Percentiles rank a stretch among this genome's conserved stretches.
These are phyloP conservation scores for Dactylorhiza incarnata DNA, from an alignment of 106 monocot genomes.

Conservation along the genomic window DNA sequence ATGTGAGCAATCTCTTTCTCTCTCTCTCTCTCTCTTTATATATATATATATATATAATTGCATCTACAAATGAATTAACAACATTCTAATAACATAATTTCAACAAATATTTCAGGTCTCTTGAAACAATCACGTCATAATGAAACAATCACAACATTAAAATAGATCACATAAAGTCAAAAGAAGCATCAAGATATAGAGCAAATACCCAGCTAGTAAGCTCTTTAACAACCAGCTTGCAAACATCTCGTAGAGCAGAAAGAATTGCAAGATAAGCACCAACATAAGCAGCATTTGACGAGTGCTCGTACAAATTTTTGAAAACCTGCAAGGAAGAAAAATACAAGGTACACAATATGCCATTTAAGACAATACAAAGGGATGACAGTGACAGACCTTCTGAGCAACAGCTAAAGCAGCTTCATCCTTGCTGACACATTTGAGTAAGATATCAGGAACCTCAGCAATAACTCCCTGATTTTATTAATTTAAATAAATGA, in stretches of 20 bases:
- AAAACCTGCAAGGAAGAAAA: slow-evolving; percentile 49
- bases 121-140: background rate
- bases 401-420: slow-evolving; percentile 89
- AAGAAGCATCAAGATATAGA: background rate
- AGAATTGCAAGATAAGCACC: slow-evolving; percentile 55
- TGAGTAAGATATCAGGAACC: slow-evolving; percentile 77
- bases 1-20: background rate
- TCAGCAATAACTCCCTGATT: slow-evolving; percentile 68
- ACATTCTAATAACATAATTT: background rate
- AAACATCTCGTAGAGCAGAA: slow-evolving; percentile 76
- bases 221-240: slow-evolving; percentile 89
- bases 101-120: background rate
- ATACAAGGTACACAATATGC: background rate
- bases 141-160: background rate
- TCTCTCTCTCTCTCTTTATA: background rate
- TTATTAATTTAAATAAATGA: background rate
- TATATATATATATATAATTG: background rate
- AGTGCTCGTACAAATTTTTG: slow-evolving; percentile 75
- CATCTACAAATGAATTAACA: background rate
- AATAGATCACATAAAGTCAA: background rate
- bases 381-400: slow-evolving; percentile 35
- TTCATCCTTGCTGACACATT: slow-evolving; percentile 83
- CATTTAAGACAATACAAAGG: background rate
- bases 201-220: slow-evolving; percentile 85
- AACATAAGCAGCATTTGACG: slow-evolving; percentile 46